Percentiles rank a stretch among this genome's conserved stretches.
phyloP scores from a whole-genome alignment of 2,329 filamentous ascomycete species.

The Talaromyces sp. region DNA sequence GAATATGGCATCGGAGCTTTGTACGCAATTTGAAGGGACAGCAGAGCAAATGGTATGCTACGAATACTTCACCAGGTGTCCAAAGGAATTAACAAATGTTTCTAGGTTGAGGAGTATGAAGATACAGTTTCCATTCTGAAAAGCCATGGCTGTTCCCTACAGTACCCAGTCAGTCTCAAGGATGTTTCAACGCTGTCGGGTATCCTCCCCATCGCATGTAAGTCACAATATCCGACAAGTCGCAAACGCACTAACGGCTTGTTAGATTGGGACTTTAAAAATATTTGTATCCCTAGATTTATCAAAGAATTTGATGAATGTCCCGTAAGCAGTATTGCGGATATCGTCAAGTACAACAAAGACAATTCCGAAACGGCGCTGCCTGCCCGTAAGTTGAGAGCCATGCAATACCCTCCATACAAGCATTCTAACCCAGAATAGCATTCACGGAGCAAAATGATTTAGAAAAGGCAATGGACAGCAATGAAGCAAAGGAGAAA shows the following conservation, averaged over 20 bases:
- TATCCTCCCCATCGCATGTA: background rate
- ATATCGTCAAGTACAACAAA: background rate
- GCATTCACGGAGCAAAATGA: background rate
- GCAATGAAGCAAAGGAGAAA: background rate
- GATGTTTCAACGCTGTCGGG: background rate
- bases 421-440: background rate
- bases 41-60: background rate
- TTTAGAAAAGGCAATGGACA: background rate
- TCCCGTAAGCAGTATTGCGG: background rate
- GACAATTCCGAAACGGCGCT: background rate
- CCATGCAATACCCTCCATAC: background rate
- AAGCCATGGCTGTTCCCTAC: background rate
- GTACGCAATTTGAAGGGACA: background rate
- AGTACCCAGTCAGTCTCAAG: background rate
- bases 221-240: background rate
- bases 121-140: background rate
- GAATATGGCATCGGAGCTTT: background rate
- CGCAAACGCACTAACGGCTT: background rate
- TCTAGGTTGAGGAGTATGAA: background rate
- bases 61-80: background rate
- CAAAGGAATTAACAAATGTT: background rate
- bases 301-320: background rate
- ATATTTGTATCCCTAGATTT: background rate
- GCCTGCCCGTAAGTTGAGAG: background rate
- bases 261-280: background rate